Evolutionary conservation across 176 grass and related monocot genomes (phyloP).

Genomic region (Zea luxurians): DNA sequence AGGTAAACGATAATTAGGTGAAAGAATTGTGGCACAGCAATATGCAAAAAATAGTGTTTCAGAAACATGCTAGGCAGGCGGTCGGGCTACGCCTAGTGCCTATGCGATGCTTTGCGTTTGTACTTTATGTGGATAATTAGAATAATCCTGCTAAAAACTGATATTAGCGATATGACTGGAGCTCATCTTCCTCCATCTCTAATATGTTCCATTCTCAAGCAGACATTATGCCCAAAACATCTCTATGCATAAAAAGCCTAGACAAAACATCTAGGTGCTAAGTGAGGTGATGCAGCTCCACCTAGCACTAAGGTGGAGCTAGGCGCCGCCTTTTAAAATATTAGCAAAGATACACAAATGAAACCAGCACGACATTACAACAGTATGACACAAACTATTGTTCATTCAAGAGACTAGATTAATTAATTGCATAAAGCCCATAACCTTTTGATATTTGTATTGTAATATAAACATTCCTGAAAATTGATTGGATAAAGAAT

Average conservation of each 20-base stretch:
- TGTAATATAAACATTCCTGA: constrained; percentile 8
- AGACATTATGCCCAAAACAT: neutral
- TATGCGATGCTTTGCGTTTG: neutral
- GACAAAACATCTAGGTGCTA: neutral
- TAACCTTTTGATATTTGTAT: neutral
- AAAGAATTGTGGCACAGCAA: neutral
- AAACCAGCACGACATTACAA: neutral
- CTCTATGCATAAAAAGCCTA: neutral
- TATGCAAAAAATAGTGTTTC: neutral
- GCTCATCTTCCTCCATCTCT: neutral
- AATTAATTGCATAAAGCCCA: constrained; percentile 9
- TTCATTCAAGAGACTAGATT: neutral
- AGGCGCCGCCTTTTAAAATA: neutral
- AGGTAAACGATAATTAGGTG: neutral
- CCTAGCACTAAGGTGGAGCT: neutral
- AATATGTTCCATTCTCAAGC: neutral
- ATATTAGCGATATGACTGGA: neutral
- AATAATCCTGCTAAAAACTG: neutral
- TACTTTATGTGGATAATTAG: too few species aligned
- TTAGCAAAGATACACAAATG: neutral
- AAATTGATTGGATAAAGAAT: constrained; percentile 17
- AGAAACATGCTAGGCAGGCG: neutral
- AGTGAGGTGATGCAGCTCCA: neutral
- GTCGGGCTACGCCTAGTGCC: neutral
- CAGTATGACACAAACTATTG: constrained; percentile 22